Conservation (phyloP, 2,329 filamentous ascomycete genomes). For the Neocatenulostroma microsporum region DNA sequence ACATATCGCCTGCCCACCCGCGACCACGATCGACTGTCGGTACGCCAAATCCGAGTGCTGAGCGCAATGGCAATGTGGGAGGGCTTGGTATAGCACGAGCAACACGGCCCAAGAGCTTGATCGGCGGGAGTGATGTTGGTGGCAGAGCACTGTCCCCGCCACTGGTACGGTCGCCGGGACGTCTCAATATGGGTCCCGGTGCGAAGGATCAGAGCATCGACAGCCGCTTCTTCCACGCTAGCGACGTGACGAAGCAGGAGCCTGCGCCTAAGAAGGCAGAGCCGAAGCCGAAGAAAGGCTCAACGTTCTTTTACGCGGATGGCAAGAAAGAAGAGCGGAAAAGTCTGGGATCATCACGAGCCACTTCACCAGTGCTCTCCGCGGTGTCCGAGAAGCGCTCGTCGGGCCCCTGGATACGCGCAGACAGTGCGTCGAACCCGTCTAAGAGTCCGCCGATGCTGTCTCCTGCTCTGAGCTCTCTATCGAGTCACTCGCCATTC, state of each 20-base stretch:
- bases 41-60: slow-evolving; percentile 8
- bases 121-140: slow-evolving; percentile 26
- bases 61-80: slow-evolving; percentile 12
- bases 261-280: slow-evolving; percentile 27
- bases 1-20: slow-evolving; percentile 13
- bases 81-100: slow-evolving; percentile 5
- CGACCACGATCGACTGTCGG: slow-evolving; percentile 9
- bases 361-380: slow-evolving; percentile 32
- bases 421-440: slow-evolving; percentile 10
- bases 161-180: slow-evolving; percentile 29
- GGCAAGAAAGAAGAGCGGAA: slow-evolving; percentile 38
- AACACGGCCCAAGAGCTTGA: slow-evolving; percentile 31
- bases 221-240: slow-evolving; percentile 87
- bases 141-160: slow-evolving; percentile 23
- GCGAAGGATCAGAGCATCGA: slow-evolving; percentile 25
- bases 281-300: slow-evolving; percentile 39
- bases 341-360: slow-evolving; percentile 23
- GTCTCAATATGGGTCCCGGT: slow-evolving; percentile 21
- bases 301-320: slow-evolving; percentile 47
- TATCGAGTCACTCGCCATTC: slow-evolving; percentile 25
- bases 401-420: slow-evolving; percentile 15
- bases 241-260: slow-evolving; percentile 50
- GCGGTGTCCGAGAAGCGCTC: slow-evolving; percentile 19
- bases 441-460: slow-evolving; percentile 24
- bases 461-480: slow-evolving; percentile 26